phyloP scores from a whole-genome alignment of 805 yeast species.

The Cyberlindnera bimundalis region DNA sequence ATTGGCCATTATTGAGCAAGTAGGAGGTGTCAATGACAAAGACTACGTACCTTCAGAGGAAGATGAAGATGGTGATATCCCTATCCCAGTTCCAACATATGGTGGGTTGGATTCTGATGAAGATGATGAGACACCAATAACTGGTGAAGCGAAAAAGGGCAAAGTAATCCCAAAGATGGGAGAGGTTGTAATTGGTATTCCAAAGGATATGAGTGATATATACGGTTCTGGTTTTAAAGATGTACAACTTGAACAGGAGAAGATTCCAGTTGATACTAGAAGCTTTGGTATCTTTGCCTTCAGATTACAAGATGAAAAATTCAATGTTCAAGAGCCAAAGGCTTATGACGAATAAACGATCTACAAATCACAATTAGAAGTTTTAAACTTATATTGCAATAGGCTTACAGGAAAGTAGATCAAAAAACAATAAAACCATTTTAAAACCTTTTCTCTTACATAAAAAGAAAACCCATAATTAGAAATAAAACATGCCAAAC shows the following conservation, averaged over 20 bases:
- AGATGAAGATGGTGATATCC: constrained; percentile 31
- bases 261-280: constrained; percentile 5
- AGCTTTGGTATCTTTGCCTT: constrained; percentile 22
- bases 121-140: constrained; percentile 6
- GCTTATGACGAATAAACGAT: constrained; percentile 12
- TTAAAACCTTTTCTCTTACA: constrained; percentile 2
- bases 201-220: constrained; percentile 20
- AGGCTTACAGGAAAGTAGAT: constrained; percentile 3
- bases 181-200: constrained; percentile 19
- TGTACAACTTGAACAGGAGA: constrained; percentile 11
- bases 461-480: constrained; percentile 1
- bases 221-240: constrained; percentile 23
- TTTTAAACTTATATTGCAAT: constrained; percentile 3
- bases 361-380: not conserved
- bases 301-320: constrained; percentile 21
- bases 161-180: constrained; percentile 13
- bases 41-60: constrained; percentile 23
- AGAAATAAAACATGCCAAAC: constrained; percentile 5
- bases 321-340: constrained; percentile 17
- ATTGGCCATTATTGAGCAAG: constrained; percentile 36
- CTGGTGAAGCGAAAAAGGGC: constrained; percentile 9
- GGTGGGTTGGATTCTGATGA: constrained; percentile 23
- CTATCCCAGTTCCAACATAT: constrained; percentile 34
- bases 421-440: constrained; percentile 5
- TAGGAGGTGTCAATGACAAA: constrained; percentile 44